Evolutionary conservation across 1,284 basidiomycete genomes (phyloP).

Genomic region (Athelia psychrophila): DNA sequence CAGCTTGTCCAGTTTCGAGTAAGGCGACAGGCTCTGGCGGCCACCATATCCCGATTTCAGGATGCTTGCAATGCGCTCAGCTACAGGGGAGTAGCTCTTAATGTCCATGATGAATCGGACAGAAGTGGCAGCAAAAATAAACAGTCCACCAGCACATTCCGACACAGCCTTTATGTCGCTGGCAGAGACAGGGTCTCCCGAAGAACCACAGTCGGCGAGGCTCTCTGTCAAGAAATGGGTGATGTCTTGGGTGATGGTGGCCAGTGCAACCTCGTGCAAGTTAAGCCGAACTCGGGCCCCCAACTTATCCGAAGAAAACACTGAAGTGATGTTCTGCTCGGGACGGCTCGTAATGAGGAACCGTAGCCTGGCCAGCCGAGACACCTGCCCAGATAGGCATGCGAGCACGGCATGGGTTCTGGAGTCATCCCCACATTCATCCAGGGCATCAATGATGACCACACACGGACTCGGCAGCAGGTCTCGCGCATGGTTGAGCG

Average conservation of each 20-base stretch:
- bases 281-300: background rate
- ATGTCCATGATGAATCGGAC: constrained; percentile 10
- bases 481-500: constrained; percentile 3
- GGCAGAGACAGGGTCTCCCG: background rate
- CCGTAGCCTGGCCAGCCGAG: constrained; percentile 7
- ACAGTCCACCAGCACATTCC: constrained; percentile 5
- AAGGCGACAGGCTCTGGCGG: background rate
- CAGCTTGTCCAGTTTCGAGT: background rate
- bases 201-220: too few species aligned
- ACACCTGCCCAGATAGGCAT: constrained; percentile 5
- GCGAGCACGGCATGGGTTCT: background rate
- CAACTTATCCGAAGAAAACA: background rate
- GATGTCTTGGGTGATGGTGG: constrained; percentile 13
- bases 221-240: constrained; percentile 5
- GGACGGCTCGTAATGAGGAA: constrained; percentile 15
- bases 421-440: constrained; percentile 12
- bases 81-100: constrained; percentile 8
- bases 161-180: constrained; percentile 2
- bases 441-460: constrained; percentile 15
- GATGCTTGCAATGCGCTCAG: constrained; percentile 8
- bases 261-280: constrained; percentile 16
- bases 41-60: background rate
- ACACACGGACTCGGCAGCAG: constrained; percentile 1
- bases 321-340: constrained; percentile 6
- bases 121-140: constrained; percentile 15